Percentiles rank a stretch among this genome's conserved stretches.
Evolutionary conservation across 257 asterid species (phyloP).

Genomic region (Ilex aquifolium): DNA sequence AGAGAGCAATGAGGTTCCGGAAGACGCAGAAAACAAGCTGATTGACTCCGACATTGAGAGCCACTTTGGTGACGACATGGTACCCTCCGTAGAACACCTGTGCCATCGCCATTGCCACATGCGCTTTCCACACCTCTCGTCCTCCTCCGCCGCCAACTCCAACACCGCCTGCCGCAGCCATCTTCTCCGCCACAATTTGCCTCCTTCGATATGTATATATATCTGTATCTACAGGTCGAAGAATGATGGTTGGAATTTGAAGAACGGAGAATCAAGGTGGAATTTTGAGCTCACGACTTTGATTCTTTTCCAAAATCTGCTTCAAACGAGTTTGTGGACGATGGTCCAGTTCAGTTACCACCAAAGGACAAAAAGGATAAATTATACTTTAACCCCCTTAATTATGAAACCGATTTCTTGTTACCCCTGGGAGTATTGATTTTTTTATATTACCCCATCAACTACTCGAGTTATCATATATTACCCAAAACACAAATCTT

Average conservation of each 20-base stretch:
- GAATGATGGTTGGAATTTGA: neutral
- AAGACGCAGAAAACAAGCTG: conserved; percentile 84
- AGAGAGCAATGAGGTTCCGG: conserved; percentile 75
- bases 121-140: conserved; percentile 46
- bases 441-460: too few species aligned
- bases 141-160: conserved; percentile 6
- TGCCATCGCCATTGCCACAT: conserved; percentile 73
- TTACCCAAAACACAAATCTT: too few species aligned
- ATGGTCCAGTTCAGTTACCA: too few species aligned
- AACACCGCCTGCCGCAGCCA: conserved; percentile 24
- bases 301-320: too few species aligned
- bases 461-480: too few species aligned
- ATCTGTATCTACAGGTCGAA: neutral
- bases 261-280: too few species aligned
- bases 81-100: conserved; percentile 75
- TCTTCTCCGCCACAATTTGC: conserved; percentile 21
- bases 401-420: too few species aligned
- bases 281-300: too few species aligned
- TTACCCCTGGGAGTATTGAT: too few species aligned
- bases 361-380: too few species aligned
- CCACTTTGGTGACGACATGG: conserved; percentile 90
- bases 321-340: too few species aligned
- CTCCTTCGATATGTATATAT: neutral
- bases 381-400: too few species aligned
- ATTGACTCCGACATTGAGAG: conserved; percentile 86